phyloP scores from a whole-genome alignment of 1,139 yeast species.

The Lodderomyces oxycetoniae region DNA sequence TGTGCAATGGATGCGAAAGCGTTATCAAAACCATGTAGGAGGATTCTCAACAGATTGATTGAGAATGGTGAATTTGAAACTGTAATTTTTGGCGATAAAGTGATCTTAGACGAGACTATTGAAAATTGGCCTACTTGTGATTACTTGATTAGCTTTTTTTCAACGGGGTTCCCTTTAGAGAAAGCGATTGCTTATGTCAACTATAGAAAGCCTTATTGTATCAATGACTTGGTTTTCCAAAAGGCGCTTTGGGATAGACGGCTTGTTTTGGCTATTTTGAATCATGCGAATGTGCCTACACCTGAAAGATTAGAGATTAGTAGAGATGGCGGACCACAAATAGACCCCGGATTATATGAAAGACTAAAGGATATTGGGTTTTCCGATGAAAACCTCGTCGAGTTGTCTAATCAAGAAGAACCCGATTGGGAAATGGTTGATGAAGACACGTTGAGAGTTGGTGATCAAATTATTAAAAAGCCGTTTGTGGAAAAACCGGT shows the following conservation, averaged over 20 bases:
- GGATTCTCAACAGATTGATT: constrained; percentile 79
- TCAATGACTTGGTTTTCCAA: constrained; percentile 87
- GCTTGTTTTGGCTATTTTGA: constrained; percentile 74
- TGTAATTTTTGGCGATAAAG: constrained; percentile 95
- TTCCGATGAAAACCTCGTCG: constrained; percentile 43
- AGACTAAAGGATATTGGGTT: constrained; percentile 36
- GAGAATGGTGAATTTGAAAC: constrained; percentile 96
- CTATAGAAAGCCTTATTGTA: constrained; percentile 80
- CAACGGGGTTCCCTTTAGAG: constrained; percentile 94
- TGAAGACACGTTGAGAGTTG: constrained; percentile 75
- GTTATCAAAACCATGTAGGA: constrained; percentile 91
- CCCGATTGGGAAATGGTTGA: constrained; percentile 88
- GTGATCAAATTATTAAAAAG: constrained; percentile 67
- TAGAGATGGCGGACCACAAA: constrained; percentile 94
- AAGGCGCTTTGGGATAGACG: constrained; percentile 96
- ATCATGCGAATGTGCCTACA: constrained; percentile 80
- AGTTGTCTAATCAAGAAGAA: constrained; percentile 62
- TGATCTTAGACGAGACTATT: constrained; percentile 83
- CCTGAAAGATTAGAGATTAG: constrained; percentile 85
- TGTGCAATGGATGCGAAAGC: constrained; percentile 99
- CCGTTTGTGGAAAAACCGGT: constrained; percentile 99
- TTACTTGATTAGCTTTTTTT: constrained; percentile 84
- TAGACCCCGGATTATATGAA: constrained; percentile 56
- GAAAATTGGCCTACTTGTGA: constrained; percentile 99
- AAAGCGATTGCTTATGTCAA: constrained; percentile 91